Evolutionary conservation across 2,329 filamentous ascomycete species (phyloP), one percentile per base, ranked within the genome.

Genomic region (Curvularia verruculosa): DNA sequence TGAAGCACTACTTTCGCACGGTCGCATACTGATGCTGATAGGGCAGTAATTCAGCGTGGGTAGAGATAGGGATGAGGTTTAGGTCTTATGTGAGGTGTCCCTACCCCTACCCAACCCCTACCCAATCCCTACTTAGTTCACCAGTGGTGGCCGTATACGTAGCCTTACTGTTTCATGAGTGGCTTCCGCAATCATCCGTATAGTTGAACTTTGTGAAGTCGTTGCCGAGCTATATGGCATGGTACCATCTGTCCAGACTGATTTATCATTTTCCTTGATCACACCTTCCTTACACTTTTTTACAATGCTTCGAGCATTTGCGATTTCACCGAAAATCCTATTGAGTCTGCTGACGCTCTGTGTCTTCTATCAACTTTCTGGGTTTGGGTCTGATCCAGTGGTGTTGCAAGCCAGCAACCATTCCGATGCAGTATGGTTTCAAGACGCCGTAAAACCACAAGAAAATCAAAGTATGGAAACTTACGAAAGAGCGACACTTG

Each of bases 331-430:
- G 1, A 58, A 56, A 21, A 26, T 61, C 15, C 8, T 61, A 12
- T 15, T 54, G 18, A 49, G 44, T 18, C 9, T 61, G 4, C 41
- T 61, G 1, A 19, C 41, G 2, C 49, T 61, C 26, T 53, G 37
- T 1, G 49, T 61, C 18, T 23, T 61, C 52, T 56, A 53, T 37
- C 59, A 61, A 36, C 43, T 61, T 18, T 24, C 23, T n/a, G 51
- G 52, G 49, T 23, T 29, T 19, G 23, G 19, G 24, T 41, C 49
- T 6, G 26, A 49, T 46, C 10, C 31, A 9, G 21, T 46, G 18
- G 48, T 49, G 23, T 51, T 41, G n/a, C 34, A 49, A 15, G 31
- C 34, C 2, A 46, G 47, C 24, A 46, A 55, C n/a, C 34, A 37
- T 19, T n/a, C 44, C 13, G 26, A 52, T 12, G 15, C 41, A 40